phyloP scores from a whole-genome alignment of 352 stramenopile species.

The Phytophthora aleatoria region DNA sequence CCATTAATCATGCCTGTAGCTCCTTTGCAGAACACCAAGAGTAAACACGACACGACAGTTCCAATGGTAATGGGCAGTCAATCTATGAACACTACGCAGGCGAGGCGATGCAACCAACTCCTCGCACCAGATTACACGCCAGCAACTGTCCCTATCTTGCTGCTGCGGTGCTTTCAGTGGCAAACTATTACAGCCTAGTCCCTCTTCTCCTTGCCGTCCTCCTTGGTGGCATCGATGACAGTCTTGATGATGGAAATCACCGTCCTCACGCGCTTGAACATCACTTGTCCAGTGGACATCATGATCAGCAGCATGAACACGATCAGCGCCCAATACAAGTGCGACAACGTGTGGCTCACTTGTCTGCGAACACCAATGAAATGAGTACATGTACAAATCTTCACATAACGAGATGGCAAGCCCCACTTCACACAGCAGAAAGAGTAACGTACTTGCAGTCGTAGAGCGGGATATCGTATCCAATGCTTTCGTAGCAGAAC shows the following conservation, averaged over 20 bases:
- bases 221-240: conserved; percentile 57
- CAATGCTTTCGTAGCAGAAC: conserved; percentile 84
- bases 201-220: conserved; percentile 58
- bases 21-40: not conserved
- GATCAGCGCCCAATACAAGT: conserved; percentile 89
- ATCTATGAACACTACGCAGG: conserved; percentile 35
- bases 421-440: not conserved
- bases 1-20: conserved; percentile 2
- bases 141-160: conserved; percentile 8
- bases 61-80: conserved; percentile 5
- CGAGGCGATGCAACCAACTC: conserved; percentile 18
- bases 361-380: conserved; percentile 48
- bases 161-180: conserved; percentile 11
- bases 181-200: conserved; percentile 49
- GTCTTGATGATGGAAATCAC: conserved; percentile 75
- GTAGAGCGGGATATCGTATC: conserved; percentile 88
- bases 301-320: conserved; percentile 89
- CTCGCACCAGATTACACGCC: conserved; percentile 13
- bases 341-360: conserved; percentile 84
- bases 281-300: conserved; percentile 82
- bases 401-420: not conserved
- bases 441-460: conserved; percentile 86
- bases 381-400: conserved; percentile 2
- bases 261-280: conserved; percentile 83
- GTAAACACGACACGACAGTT: not conserved